phyloP scores from a whole-genome alignment of 345 rosid species.

The Linum tenue region DNA sequence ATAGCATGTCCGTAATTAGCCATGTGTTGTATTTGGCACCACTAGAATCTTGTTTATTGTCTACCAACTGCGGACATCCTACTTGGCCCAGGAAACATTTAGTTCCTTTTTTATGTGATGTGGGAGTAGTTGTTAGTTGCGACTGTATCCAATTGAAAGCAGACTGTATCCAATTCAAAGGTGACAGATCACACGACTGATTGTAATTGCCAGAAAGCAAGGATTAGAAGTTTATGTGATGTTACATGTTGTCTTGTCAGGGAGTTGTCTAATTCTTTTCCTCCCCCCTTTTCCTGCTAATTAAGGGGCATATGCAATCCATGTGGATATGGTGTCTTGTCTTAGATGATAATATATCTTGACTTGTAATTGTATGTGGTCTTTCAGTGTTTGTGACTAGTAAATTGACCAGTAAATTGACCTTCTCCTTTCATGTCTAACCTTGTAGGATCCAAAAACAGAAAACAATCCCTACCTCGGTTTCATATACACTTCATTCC shows the following conservation, averaged over 20 bases:
- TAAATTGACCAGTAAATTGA: neutral
- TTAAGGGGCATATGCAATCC: no score
- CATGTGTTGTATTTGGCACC: neutral
- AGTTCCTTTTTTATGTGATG: neutral
- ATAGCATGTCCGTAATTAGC: neutral
- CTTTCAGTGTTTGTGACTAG: no score
- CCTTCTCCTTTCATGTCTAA: neutral
- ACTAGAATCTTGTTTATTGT: neutral
- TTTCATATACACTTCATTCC: conserved; percentile 88
- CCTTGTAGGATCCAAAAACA: conserved; percentile 59
- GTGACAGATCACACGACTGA: neutral
- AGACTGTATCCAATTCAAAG: neutral
- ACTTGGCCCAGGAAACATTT: neutral
- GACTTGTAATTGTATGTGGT: no score
- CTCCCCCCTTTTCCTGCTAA: no score
- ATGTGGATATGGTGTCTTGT: no score
- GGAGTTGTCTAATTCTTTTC: no score
- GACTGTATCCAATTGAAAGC: neutral
- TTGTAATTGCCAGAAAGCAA: neutral
- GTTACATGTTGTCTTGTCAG: neutral
- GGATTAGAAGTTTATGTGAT: neutral
- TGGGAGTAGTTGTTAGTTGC: neutral
- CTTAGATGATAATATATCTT: no score
- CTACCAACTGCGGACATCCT: neutral
- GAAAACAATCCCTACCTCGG: conserved; percentile 89